Percentiles rank a stretch among this genome's conserved stretches.
These are phyloP conservation scores for Wilhelminamyces savonicus DNA, from an alignment of 805 yeast species.

Conservation along the genomic window DNA sequence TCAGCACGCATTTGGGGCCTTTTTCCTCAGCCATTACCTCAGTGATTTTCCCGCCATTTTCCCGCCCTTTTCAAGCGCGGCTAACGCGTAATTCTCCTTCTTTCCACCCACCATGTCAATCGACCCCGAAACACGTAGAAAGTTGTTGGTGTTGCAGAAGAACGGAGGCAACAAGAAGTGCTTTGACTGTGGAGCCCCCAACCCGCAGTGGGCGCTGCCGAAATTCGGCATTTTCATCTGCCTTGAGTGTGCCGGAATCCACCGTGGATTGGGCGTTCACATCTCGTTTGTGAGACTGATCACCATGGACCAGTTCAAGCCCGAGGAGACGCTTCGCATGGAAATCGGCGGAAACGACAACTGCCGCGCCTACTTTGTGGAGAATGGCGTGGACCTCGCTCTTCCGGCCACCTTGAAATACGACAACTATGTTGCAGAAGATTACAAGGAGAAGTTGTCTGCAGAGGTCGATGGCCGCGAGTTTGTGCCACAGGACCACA, in stretches of 20 bases:
- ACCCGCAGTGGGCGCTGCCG: slow-evolving; percentile 99
- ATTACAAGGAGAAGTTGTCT: slow-evolving; percentile 77
- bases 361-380: slow-evolving; percentile 60
- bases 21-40: too few species aligned
- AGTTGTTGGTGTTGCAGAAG: slow-evolving; percentile 69
- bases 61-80: too few species aligned
- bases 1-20: too few species aligned
- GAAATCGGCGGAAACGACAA: slow-evolving; percentile 88
- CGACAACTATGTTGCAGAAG: slow-evolving; percentile 89
- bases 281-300: slow-evolving; percentile 93
- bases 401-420: slow-evolving; percentile 71
- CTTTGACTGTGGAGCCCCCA: slow-evolving; percentile 90
- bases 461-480: slow-evolving; percentile 68
- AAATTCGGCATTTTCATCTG: slow-evolving; percentile 97
- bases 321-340: slow-evolving; percentile 86
- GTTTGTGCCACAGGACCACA: slow-evolving; percentile 62
- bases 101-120: slow-evolving; percentile 49
- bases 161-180: slow-evolving; percentile 80
- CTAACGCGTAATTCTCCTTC: too few species aligned
- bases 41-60: too few species aligned
- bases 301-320: slow-evolving; percentile 98
- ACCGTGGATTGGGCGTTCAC: slow-evolving; percentile 94
- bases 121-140: slow-evolving; percentile 88
- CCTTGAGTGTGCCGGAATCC: slow-evolving; percentile 96
- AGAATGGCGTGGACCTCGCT: slow-evolving; percentile 62